These are phyloP conservation scores for Emergomyces orientalis DNA, from an alignment of 2,329 filamentous ascomycete species.

Conservation along the genomic window DNA sequence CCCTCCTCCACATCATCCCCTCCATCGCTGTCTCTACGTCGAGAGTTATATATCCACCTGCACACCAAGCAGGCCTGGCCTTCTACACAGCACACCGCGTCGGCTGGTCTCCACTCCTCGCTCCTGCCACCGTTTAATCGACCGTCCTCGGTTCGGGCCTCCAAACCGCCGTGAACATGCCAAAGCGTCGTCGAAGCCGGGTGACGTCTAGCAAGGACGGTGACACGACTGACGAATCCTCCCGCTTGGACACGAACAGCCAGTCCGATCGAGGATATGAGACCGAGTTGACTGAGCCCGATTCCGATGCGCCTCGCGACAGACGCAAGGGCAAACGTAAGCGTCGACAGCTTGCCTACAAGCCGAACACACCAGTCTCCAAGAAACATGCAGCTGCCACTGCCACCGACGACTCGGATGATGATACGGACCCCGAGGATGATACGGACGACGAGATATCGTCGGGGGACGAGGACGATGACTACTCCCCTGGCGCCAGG, in stretches of 20 bases:
- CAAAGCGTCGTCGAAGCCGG: neutral
- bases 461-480: constrained; percentile 4
- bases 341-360: constrained; percentile 5
- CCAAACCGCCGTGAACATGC: neutral
- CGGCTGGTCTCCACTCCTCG: neutral
- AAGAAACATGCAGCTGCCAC: neutral
- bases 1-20: neutral
- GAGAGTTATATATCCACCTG: constrained; percentile 1
- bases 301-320: neutral
- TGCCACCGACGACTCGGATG: neutral
- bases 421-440: neutral
- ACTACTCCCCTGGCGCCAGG: neutral
- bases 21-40: neutral
- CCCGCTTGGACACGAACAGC: neutral
- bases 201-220: neutral
- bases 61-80: neutral
- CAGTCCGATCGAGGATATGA: constrained; percentile 3
- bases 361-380: neutral
- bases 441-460: constrained; percentile 4
- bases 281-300: constrained; percentile 1
- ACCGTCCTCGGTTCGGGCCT: neutral
- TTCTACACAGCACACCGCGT: neutral
- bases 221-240: neutral
- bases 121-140: neutral
- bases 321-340: neutral